These are phyloP conservation scores for Brassica incana DNA, from an alignment of 345 rosid genomes.

Conservation along the genomic window DNA sequence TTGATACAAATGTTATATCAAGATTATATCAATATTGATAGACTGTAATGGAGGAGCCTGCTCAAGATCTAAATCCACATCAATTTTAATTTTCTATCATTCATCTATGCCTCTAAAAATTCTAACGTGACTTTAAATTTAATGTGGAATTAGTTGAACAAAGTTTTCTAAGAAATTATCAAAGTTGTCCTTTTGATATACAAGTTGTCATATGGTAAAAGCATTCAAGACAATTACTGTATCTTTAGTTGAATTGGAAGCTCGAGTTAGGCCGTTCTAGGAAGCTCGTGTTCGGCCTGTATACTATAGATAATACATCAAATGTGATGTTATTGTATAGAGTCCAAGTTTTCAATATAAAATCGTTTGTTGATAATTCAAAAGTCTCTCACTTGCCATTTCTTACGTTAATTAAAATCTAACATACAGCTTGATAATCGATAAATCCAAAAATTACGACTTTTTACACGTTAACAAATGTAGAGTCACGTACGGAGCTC, in stretches of 20 bases:
- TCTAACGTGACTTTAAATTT: neutral
- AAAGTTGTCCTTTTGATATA: neutral
- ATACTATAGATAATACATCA: neutral
- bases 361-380: neutral
- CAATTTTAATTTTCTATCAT: neutral
- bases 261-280: neutral
- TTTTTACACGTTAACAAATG: constrained; percentile 12
- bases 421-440: constrained; percentile 14
- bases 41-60: neutral
- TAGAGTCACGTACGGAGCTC: constrained; percentile 23
- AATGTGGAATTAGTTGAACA: neutral
- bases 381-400: constrained; percentile 13
- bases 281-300: neutral
- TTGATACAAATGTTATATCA: neutral
- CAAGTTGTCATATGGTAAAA: neutral
- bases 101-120: neutral
- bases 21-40: neutral
- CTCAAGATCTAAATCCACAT: neutral
- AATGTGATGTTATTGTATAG: constrained; percentile 13
- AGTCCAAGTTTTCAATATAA: constrained; percentile 9
- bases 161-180: neutral
- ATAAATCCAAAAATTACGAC: constrained; percentile 17
- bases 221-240: neutral
- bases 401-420: neutral
- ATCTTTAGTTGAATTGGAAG: neutral